Evolutionary conservation across 2,329 filamentous ascomycete species (phyloP).

Genomic region (Ceratocystis colombiana): DNA sequence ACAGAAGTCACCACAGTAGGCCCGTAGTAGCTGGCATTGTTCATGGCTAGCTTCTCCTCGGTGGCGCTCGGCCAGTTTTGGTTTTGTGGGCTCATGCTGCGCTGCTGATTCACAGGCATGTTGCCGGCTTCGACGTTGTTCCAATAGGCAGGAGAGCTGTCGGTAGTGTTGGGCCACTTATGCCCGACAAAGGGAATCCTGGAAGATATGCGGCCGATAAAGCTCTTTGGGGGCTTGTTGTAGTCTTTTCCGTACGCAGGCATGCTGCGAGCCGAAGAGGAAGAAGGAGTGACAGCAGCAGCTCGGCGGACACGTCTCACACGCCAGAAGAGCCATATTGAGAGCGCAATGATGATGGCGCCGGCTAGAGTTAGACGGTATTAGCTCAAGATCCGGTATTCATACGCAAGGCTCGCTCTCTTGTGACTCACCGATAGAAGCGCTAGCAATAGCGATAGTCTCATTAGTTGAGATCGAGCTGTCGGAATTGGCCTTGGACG

Average conservation of each 20-base stretch:
- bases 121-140: slow-evolving; percentile 20
- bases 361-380: slow-evolving; percentile 7
- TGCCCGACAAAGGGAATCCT: slow-evolving; percentile 19
- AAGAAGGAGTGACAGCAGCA: not conserved
- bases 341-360: slow-evolving; percentile 16
- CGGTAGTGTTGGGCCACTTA: not conserved
- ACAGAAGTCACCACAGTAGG: not conserved
- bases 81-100: slow-evolving; percentile 8
- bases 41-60: slow-evolving; percentile 15
- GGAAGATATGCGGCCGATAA: slow-evolving; percentile 12
- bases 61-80: slow-evolving; percentile 12
- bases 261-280: not conserved
- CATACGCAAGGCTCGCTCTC: not conserved
- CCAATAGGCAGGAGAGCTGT: not conserved
- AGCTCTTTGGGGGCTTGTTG: not conserved
- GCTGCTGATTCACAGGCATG: slow-evolving; percentile 5
- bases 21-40: not conserved
- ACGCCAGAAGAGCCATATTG: slow-evolving; percentile 23
- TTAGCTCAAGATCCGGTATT: not conserved
- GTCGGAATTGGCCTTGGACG: slow-evolving; percentile 4
- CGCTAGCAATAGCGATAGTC: slow-evolving; percentile 22
- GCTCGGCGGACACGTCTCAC: slow-evolving; percentile 17
- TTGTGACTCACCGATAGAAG: slow-evolving; percentile 20
- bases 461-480: slow-evolving; percentile 19
- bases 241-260: not conserved